A percentile compares a stretch with the other conserved stretches of the same genome.
Evolutionary conservation across 805 yeast species (phyloP).

Genomic region (Saturnispora hagleri): DNA sequence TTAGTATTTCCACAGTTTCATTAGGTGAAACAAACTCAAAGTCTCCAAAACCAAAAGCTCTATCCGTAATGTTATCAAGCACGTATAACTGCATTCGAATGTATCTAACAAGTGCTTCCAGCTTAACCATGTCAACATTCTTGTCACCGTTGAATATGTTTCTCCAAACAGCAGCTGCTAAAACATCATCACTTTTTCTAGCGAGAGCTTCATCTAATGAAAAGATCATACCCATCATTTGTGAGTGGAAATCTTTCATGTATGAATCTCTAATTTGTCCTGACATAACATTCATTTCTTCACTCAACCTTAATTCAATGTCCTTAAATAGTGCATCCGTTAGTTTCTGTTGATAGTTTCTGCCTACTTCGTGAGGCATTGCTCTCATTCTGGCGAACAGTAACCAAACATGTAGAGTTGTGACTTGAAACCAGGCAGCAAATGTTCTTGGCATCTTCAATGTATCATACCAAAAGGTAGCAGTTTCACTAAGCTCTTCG

Average conservation of each 20-base stretch:
- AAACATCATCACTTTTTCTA: slow-evolving; percentile 59
- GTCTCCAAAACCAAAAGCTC: slow-evolving; percentile 88
- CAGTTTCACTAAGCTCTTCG: slow-evolving; percentile 62
- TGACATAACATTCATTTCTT: slow-evolving; percentile 76
- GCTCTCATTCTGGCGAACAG: slow-evolving; percentile 92
- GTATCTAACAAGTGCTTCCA: slow-evolving; percentile 86
- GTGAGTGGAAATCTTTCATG: slow-evolving; percentile 83
- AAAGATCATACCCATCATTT: slow-evolving; percentile 79
- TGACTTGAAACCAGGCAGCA: slow-evolving; percentile 94
- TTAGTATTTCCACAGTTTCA: slow-evolving; percentile 63
- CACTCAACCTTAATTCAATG: slow-evolving; percentile 75
- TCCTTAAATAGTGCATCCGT: slow-evolving; percentile 86
- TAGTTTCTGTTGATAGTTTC: slow-evolving; percentile 82
- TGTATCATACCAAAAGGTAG: slow-evolving; percentile 78
- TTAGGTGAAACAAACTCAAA: slow-evolving; percentile 79
- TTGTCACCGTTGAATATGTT: slow-evolving; percentile 82
- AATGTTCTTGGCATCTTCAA: slow-evolving; percentile 77
- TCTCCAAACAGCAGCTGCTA: slow-evolving; percentile 81
- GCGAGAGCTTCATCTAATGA: slow-evolving; percentile 89
- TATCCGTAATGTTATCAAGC: slow-evolving; percentile 73
- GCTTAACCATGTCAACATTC: slow-evolving; percentile 68
- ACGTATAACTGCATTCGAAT: slow-evolving; percentile 86
- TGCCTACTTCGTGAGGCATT: slow-evolving; percentile 83
- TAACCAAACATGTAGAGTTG: slow-evolving; percentile 88
- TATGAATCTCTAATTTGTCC: slow-evolving; percentile 78